These are phyloP conservation scores for Beauveria caledonica DNA, from an alignment of 2,329 filamentous ascomycete genomes.

Conservation along the genomic window DNA sequence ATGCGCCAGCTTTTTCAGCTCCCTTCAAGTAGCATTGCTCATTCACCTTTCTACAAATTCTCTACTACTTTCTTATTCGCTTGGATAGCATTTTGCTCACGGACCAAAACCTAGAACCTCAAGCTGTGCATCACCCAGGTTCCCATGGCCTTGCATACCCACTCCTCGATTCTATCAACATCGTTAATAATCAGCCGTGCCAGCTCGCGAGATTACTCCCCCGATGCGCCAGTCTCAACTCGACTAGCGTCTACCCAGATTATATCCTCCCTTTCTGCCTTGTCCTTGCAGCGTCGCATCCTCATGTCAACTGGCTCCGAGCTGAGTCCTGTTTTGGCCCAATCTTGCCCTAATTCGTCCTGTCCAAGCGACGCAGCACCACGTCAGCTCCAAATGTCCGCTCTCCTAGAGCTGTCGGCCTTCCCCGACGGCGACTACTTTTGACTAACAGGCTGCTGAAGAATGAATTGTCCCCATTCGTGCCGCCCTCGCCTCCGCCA, in stretches of 20 bases:
- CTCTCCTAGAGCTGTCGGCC: background rate
- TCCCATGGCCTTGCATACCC: too few species aligned
- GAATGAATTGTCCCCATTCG: background rate
- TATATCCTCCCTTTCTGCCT: background rate
- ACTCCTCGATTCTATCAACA: too few species aligned
- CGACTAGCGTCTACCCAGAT: background rate
- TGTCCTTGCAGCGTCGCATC: background rate
- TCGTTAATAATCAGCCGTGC: too few species aligned
- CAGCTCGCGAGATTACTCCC: background rate
- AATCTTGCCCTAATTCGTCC: background rate
- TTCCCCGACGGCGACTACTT: background rate
- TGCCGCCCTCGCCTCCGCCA: background rate
- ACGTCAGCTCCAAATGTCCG: background rate
- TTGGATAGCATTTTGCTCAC: background rate
- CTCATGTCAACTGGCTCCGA: background rate
- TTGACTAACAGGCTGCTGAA: background rate
- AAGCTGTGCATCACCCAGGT: background rate
- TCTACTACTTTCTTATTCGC: background rate
- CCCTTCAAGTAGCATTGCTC: background rate
- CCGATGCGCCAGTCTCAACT: background rate
- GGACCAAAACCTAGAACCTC: background rate
- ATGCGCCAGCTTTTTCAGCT: background rate
- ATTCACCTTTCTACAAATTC: background rate
- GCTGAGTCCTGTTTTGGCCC: background rate
- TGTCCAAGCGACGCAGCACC: background rate